Evolutionary conservation across 2,329 filamentous ascomycete species (phyloP).

Genomic region (Penicillium occitanis): DNA sequence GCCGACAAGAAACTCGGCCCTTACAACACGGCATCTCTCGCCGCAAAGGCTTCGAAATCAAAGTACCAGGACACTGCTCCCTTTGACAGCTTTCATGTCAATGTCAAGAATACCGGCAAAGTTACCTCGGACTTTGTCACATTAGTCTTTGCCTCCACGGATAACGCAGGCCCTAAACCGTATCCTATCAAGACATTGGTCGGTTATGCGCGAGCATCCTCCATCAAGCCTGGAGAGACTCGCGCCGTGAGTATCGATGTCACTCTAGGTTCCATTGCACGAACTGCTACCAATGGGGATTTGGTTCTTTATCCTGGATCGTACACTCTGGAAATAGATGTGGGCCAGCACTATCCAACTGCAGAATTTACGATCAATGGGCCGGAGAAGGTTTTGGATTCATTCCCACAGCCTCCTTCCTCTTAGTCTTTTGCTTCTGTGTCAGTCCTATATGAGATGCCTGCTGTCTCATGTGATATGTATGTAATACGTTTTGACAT

Average conservation of each 20-base stretch:
- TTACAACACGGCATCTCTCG: constrained; percentile 11
- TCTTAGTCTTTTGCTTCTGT: background rate
- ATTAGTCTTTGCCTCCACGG: constrained; percentile 33
- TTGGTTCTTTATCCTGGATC: constrained; percentile 36
- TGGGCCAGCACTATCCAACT: constrained; percentile 27
- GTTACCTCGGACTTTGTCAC: constrained; percentile 37
- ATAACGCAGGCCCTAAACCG: constrained; percentile 34
- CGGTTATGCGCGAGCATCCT: constrained; percentile 29
- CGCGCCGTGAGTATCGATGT: constrained; percentile 29
- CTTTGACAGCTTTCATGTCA: constrained; percentile 31
- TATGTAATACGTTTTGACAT: too few species aligned
- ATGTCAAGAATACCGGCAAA: constrained; percentile 34
- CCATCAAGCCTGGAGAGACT: constrained; percentile 25
- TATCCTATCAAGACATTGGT: constrained; percentile 39
- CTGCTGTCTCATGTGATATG: too few species aligned
- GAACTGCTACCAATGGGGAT: constrained; percentile 34
- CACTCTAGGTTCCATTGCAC: constrained; percentile 33
- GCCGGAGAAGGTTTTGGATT: constrained; percentile 24
- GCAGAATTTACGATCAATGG: constrained; percentile 27
- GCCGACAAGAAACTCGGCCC: background rate
- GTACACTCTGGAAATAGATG: constrained; percentile 35
- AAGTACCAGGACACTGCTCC: constrained; percentile 29
- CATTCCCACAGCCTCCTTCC: constrained; percentile 26
- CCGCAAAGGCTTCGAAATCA: constrained; percentile 21
- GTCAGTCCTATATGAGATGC: too few species aligned